Evolutionary conservation across 805 yeast genomes (phyloP).

Genomic region (Teunomyces lycoperdinae): DNA sequence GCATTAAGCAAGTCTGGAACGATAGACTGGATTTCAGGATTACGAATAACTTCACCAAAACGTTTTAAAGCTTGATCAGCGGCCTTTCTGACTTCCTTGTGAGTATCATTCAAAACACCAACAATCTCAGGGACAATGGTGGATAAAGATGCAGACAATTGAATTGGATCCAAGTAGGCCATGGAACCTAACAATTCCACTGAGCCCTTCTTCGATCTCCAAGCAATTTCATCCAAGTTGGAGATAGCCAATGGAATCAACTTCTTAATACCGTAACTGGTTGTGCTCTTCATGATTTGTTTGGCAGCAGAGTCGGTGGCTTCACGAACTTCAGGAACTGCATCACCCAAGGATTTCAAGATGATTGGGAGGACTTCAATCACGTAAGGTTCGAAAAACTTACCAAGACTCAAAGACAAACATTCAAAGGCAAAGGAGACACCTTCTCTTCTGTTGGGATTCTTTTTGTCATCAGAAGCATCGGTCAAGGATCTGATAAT

Average conservation of each 20-base stretch:
- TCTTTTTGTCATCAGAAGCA: conserved; percentile 86
- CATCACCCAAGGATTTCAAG: conserved; percentile 80
- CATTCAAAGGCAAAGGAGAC: conserved; percentile 86
- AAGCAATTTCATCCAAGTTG: conserved; percentile 81
- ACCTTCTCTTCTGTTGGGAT: conserved; percentile 73
- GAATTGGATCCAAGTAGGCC: conserved; percentile 97
- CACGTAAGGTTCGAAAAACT: conserved; percentile 89
- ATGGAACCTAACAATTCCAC: conserved; percentile 94
- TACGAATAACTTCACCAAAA: conserved; percentile 95
- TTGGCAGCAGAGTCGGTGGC: conserved; percentile 88
- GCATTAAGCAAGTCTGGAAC: conserved; percentile 88
- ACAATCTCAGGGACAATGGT: conserved; percentile 95
- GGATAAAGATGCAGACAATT: conserved; percentile 83
- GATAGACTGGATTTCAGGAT: conserved; percentile 91
- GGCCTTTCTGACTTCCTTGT: conserved; percentile 93
- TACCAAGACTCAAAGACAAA: conserved; percentile 71
- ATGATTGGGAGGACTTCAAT: conserved; percentile 82
- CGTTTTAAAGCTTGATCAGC: conserved; percentile 85
- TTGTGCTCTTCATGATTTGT: conserved; percentile 84
- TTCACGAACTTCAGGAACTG: conserved; percentile 77
- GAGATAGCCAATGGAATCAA: conserved; percentile 88
- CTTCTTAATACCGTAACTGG: conserved; percentile 87
- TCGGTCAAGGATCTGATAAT: conserved; percentile 70
- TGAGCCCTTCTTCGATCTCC: conserved; percentile 97
- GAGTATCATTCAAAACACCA: conserved; percentile 90